phyloP scores from a whole-genome alignment of 495 filamentous ascomycete species.

The Terfezia claveryi region DNA sequence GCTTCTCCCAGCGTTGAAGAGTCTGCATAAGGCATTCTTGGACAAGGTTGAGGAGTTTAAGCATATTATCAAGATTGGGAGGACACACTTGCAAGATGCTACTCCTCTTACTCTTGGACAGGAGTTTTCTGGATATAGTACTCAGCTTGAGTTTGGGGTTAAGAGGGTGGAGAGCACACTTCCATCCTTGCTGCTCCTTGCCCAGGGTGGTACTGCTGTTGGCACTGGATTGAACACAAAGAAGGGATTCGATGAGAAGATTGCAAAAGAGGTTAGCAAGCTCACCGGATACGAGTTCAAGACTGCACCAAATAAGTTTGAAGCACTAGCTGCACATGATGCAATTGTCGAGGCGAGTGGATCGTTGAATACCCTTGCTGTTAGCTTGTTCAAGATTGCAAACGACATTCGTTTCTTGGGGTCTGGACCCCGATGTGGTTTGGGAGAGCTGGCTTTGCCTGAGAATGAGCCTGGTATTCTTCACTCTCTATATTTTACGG shows the following conservation, averaged over 20 bases:
- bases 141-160: constrained; percentile 76
- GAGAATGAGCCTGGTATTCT: constrained; percentile 62
- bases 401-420: constrained; percentile 95
- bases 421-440: constrained; percentile 82
- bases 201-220: constrained; percentile 92
- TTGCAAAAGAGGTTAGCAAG: constrained; percentile 73
- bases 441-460: constrained; percentile 75
- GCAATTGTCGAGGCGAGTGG: constrained; percentile 86
- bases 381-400: constrained; percentile 91
- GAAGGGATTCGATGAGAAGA: constrained; percentile 79
- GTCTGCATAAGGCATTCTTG: constrained; percentile 61
- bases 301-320: constrained; percentile 98
- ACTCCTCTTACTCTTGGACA: constrained; percentile 90
- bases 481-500: too few relatives aligned
- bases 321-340: constrained; percentile 92
- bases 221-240: constrained; percentile 96
- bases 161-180: constrained; percentile 64
- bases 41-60: constrained; percentile 79
- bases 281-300: constrained; percentile 84
- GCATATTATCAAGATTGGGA: constrained; percentile 92
- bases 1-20: constrained; percentile 62
- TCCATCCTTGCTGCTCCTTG: constrained; percentile 64
- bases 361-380: constrained; percentile 77
- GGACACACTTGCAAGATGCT: constrained; percentile 93
- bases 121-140: constrained; percentile 94